Conservation (phyloP, 2,329 filamentous ascomycete genomes). For the Nemania sp. region DNA sequence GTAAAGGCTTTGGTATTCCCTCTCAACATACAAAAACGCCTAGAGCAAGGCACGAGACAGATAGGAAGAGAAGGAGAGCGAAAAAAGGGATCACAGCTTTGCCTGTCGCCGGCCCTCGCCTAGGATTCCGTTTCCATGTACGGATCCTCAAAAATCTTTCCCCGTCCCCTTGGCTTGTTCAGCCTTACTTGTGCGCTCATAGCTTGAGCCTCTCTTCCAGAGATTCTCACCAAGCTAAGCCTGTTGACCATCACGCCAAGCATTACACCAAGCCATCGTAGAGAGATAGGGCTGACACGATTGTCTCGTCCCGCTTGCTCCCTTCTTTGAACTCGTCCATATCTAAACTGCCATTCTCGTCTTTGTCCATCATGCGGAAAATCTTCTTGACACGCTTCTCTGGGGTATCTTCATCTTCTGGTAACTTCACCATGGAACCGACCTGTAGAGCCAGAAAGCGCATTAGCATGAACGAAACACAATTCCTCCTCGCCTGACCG, state of each 20-base stretch:
- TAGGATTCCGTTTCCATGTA: slow-evolving; percentile 7
- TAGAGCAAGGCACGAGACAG: slow-evolving; percentile 11
- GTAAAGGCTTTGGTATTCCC: slow-evolving; percentile 22
- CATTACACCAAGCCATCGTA: slow-evolving; percentile 89
- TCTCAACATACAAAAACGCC: slow-evolving; percentile 27
- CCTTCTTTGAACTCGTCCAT: slow-evolving; percentile 99
- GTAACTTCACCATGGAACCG: slow-evolving; percentile 98
- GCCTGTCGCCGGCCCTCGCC: slow-evolving; percentile 2
- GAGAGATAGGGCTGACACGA: slow-evolving; percentile 92
- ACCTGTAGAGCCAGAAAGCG: slow-evolving; percentile 60
- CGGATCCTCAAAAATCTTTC: slow-evolving; percentile 12
- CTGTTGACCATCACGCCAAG: slow-evolving; percentile 7
- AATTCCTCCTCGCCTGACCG: no score
- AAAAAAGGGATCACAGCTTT: slow-evolving; percentile 12
- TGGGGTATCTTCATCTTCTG: slow-evolving; percentile 97
- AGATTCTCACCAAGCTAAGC: slow-evolving; percentile 12
- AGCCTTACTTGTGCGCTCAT: no score
- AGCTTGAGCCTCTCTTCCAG: not conserved
- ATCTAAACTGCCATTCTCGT: slow-evolving; percentile 95
- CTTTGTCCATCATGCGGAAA: slow-evolving; percentile 99
- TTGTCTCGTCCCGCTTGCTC: slow-evolving; percentile 97
- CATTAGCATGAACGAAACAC: slow-evolving; percentile 18
- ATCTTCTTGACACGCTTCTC: slow-evolving; percentile 98
- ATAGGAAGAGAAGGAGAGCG: slow-evolving; percentile 13
- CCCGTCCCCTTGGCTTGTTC: not conserved